A percentile compares a stretch with the other conserved stretches of the same genome.
Conservation (phyloP, 2,329 filamentous ascomycete species). For the Paracorniculantispora psalliotae region DNA sequence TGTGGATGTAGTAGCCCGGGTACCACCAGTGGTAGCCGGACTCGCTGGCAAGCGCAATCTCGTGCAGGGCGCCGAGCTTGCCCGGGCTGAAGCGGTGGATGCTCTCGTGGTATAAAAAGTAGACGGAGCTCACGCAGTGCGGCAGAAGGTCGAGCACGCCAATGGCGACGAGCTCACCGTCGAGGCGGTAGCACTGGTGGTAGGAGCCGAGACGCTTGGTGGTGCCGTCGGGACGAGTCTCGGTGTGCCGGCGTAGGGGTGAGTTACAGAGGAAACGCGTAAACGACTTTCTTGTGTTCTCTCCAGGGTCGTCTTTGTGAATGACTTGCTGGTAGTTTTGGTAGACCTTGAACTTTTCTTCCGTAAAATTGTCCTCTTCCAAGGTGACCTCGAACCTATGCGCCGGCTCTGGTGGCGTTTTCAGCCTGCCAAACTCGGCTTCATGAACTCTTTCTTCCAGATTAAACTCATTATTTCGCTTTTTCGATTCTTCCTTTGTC, state of each 20-base stretch:
- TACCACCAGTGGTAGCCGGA: slow-evolving; percentile 73
- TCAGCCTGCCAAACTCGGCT: slow-evolving; percentile 52
- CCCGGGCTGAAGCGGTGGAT: slow-evolving; percentile 66
- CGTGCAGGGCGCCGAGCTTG: slow-evolving; percentile 69
- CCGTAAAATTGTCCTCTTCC: slow-evolving; percentile 64
- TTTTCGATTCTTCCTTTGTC: slow-evolving; percentile 60
- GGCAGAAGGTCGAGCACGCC: slow-evolving; percentile 74
- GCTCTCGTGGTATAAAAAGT: slow-evolving; percentile 76
- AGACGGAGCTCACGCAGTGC: slow-evolving; percentile 73
- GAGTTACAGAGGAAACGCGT: slow-evolving; percentile 69
- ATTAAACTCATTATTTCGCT: slow-evolving; percentile 62
- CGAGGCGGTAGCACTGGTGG: slow-evolving; percentile 76
- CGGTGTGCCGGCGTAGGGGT: slow-evolving; percentile 49
- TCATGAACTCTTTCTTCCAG: slow-evolving; percentile 65
- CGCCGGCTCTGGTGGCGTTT: slow-evolving; percentile 56
- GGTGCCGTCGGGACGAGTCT: slow-evolving; percentile 42
- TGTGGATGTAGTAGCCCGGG: slow-evolving; percentile 76
- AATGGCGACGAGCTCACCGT: slow-evolving; percentile 70
- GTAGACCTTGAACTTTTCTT: slow-evolving; percentile 71
- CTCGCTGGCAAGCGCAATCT: slow-evolving; percentile 66
- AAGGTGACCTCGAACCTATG: slow-evolving; percentile 66
- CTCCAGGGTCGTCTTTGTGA: slow-evolving; percentile 58
- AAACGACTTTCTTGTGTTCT: slow-evolving; percentile 60
- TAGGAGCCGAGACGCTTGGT: slow-evolving; percentile 63
- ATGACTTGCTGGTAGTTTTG: slow-evolving; percentile 71